These are phyloP conservation scores for Exserohilum turcica DNA, from an alignment of 2,329 filamentous ascomycete genomes.

Conservation along the genomic window DNA sequence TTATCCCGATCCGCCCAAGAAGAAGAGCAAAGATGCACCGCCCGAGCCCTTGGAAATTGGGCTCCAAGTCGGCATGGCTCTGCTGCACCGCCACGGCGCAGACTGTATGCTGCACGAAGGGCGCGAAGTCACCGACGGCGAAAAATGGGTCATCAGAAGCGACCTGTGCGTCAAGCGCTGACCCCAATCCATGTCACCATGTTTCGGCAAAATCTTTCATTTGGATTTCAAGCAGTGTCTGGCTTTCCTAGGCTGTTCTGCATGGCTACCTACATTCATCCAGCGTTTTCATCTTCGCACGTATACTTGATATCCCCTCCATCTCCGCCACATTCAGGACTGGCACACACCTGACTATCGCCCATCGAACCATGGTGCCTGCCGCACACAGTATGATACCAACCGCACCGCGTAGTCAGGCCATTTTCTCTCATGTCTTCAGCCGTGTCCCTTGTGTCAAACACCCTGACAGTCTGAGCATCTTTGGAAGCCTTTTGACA, in stretches of 20 bases:
- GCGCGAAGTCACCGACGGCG: slow-evolving; percentile 74
- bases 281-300: neutral
- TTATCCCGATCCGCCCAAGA: slow-evolving; percentile 66
- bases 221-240: neutral
- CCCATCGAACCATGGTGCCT: neutral
- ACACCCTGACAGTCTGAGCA: neutral
- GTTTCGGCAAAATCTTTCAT: neutral
- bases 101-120: slow-evolving; percentile 92
- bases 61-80: slow-evolving; percentile 80
- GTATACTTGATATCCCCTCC: neutral
- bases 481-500: neutral
- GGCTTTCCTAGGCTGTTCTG: neutral
- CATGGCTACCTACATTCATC: neutral
- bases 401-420: neutral
- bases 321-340: neutral
- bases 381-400: neutral
- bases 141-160: slow-evolving; percentile 90
- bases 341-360: neutral
- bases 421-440: neutral
- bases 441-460: neutral
- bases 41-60: slow-evolving; percentile 71
- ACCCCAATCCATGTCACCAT: neutral
- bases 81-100: slow-evolving; percentile 86
- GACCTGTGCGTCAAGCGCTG: slow-evolving; percentile 72
- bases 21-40: slow-evolving; percentile 47